These are phyloP conservation scores for Chaetothyriales sp. DNA, from an alignment of 2,329 filamentous ascomycete genomes.

Conservation along the genomic window DNA sequence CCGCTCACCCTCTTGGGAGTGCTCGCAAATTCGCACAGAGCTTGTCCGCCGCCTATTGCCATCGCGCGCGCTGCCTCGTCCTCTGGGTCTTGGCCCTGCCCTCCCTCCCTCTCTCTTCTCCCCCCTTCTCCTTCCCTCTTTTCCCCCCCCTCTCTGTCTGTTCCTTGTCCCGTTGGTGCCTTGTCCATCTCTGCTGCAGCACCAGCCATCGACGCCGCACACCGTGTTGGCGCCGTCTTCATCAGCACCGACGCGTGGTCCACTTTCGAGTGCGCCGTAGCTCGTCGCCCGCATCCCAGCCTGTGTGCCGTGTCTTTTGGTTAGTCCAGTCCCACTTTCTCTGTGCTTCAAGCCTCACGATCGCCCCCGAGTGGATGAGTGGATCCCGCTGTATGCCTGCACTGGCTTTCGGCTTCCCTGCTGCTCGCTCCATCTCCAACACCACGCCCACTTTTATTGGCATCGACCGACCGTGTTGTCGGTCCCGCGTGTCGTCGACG, in stretches of 20 bases:
- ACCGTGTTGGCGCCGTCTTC: neutral
- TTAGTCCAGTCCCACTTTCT: neutral
- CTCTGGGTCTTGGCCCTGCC: neutral
- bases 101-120: neutral
- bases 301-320: neutral
- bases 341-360: neutral
- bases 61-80: neutral
- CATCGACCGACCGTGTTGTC: neutral
- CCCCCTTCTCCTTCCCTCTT: neutral
- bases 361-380: neutral
- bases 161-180: too few relatives aligned
- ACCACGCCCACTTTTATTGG: neutral
- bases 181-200: neutral
- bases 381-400: neutral
- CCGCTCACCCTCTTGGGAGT: neutral
- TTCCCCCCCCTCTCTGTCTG: neutral
- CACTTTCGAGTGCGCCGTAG: neutral
- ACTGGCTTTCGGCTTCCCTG: neutral
- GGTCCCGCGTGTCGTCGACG: neutral
- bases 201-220: neutral
- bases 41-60: neutral
- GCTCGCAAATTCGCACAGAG: neutral
- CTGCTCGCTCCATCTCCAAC: neutral
- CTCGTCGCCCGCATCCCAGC: neutral
- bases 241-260: neutral